Conservation (phyloP, 495 filamentous ascomycete genomes). For the Penicillium dipodomyicola region DNA sequence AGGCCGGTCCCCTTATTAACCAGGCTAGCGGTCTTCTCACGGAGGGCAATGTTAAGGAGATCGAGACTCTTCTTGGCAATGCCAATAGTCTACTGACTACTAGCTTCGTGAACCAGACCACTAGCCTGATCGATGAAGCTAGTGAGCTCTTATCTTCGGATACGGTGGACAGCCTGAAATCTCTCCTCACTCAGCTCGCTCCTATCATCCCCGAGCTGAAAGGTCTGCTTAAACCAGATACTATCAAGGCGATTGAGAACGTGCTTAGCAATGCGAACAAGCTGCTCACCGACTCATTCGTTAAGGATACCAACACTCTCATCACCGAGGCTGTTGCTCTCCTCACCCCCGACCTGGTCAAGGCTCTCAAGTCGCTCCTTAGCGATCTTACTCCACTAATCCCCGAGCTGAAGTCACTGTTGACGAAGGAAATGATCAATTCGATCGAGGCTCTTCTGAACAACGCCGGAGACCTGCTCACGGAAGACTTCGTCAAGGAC, state of each 20-base stretch:
- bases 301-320: constrained; percentile 35
- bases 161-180: constrained; percentile 39
- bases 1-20: constrained; percentile 36
- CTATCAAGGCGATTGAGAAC: constrained; percentile 35
- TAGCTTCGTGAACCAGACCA: constrained; percentile 25
- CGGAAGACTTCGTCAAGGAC: constrained; percentile 37
- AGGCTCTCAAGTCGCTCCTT: constrained; percentile 38
- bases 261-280: constrained; percentile 40
- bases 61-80: constrained; percentile 40
- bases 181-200: constrained; percentile 16
- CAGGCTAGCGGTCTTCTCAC: constrained; percentile 36
- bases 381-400: constrained; percentile 34
- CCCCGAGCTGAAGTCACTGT: constrained; percentile 33
- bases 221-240: constrained; percentile 33
- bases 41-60: constrained; percentile 30
- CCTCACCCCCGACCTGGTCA: constrained; percentile 36
- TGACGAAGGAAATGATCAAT: constrained; percentile 34
- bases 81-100: constrained; percentile 37
- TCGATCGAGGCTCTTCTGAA: constrained; percentile 35
- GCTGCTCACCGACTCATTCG: constrained; percentile 38
- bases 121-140: constrained; percentile 34
- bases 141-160: constrained; percentile 29
- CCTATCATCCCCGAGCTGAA: constrained; percentile 16
- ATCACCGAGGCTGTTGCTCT: constrained; percentile 38
- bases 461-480: constrained; percentile 41